Conservation (phyloP, 1,139 yeast species). For the Yamadazyma spencermartinsiae region DNA sequence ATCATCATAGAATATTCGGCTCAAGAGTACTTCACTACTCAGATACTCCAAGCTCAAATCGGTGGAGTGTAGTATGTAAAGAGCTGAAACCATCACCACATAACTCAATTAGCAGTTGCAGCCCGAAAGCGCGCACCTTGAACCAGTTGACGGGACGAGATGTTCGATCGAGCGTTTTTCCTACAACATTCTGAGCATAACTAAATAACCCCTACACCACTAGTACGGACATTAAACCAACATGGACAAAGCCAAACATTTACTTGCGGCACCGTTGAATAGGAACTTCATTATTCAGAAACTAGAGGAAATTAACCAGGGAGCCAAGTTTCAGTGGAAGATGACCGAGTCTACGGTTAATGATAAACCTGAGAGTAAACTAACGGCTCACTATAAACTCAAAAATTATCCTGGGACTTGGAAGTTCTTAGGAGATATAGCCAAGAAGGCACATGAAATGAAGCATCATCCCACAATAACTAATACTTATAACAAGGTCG, state of each 20-base stretch:
- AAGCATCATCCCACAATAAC: slow-evolving; percentile 77
- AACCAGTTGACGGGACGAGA: too few species aligned
- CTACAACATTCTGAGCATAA: neutral
- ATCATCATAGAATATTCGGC: slow-evolving; percentile 37
- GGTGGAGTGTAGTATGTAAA: slow-evolving; percentile 40
- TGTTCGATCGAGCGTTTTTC: too few species aligned
- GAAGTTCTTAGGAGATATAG: slow-evolving; percentile 62
- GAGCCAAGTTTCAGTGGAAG: slow-evolving; percentile 15
- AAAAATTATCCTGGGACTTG: slow-evolving; percentile 60
- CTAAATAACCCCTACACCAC: too few species aligned
- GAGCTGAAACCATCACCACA: slow-evolving; percentile 36
- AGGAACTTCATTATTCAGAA: slow-evolving; percentile 11
- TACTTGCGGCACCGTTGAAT: slow-evolving; percentile 5
- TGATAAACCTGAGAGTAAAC: slow-evolving; percentile 9
- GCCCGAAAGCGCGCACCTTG: too few species aligned
- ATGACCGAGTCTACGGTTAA: slow-evolving; percentile 4
- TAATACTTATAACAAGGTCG: slow-evolving; percentile 63
- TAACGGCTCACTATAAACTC: slow-evolving; percentile 38
- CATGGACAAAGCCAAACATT: neutral
- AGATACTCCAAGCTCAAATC: slow-evolving; percentile 28
- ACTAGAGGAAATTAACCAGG: slow-evolving; percentile 12
- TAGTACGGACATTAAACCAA: slow-evolving; percentile 3
- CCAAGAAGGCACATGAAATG: slow-evolving; percentile 56
- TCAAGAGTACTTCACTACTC: slow-evolving; percentile 36
- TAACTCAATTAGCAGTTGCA: too few species aligned